Percentiles rank a stretch among this genome's conserved stretches.
These are phyloP conservation scores for Arabis hirsuta DNA, from an alignment of 345 rosid genomes.

Conservation along the genomic window DNA sequence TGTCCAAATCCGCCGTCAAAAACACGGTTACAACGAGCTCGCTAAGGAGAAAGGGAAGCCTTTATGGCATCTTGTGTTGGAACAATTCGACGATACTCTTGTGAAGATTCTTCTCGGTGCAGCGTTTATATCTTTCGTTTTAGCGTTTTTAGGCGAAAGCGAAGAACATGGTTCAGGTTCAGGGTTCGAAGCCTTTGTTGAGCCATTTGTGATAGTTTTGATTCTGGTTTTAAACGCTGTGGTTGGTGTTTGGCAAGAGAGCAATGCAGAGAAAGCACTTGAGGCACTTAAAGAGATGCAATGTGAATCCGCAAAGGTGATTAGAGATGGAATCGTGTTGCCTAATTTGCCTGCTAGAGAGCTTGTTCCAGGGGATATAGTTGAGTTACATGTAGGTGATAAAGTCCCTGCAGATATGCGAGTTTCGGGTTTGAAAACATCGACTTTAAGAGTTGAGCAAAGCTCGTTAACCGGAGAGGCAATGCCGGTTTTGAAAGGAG, in stretches of 20 bases:
- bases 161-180: constrained; percentile 51
- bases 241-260: constrained; percentile 98
- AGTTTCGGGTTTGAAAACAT: constrained; percentile 65
- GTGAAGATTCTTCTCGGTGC: constrained; percentile 90
- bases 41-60: constrained; percentile 87
- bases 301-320: constrained; percentile 74
- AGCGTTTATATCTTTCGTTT: constrained; percentile 77
- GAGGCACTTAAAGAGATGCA: constrained; percentile 96
- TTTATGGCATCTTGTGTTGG: constrained; percentile 74
- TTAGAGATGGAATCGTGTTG: constrained; percentile 69
- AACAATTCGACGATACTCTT: constrained; percentile 87
- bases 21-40: constrained; percentile 84
- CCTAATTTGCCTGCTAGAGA: constrained; percentile 81
- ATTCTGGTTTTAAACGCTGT: constrained; percentile 77
- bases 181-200: constrained; percentile 77
- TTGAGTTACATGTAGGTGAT: constrained; percentile 81
- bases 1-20: constrained; percentile 67
- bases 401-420: constrained; percentile 96
- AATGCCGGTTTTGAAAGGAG: constrained; percentile 83
- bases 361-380: constrained; percentile 90
- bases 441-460: constrained; percentile 85
- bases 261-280: constrained; percentile 88
- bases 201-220: constrained; percentile 84
- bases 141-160: constrained; percentile 70
- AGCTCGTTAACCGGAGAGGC: constrained; percentile 94